Conservation (phyloP, 257 asterid species). For the Solanum paucissectum region DNA sequence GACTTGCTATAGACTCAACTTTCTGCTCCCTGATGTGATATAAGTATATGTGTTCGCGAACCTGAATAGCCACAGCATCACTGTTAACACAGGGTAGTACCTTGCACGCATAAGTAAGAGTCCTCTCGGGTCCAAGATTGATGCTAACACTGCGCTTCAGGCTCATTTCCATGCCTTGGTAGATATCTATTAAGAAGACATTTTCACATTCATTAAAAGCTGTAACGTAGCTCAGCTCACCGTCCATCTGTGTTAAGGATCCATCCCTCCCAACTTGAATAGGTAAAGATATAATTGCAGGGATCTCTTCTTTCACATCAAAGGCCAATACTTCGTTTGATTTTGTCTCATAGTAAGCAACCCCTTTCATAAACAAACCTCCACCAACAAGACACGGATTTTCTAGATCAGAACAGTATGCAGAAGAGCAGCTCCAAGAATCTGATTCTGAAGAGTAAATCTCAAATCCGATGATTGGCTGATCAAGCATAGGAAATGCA, state of each 20-base stretch:
- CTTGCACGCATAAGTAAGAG: background rate
- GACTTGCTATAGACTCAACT: background rate
- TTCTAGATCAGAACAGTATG: slow-evolving; percentile 1
- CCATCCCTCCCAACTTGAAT: background rate
- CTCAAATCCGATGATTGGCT: slow-evolving; percentile 17
- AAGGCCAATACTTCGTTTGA: slow-evolving; percentile 22
- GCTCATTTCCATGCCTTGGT: slow-evolving; percentile 20
- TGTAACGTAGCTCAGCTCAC: slow-evolving; percentile 31
- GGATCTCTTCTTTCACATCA: slow-evolving; percentile 3
- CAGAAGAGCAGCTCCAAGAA: slow-evolving; percentile 18
- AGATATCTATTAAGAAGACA: slow-evolving; percentile 12
- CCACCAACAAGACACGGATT: background rate
- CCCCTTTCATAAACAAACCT: slow-evolving; percentile 33
- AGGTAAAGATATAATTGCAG: slow-evolving; percentile 20
- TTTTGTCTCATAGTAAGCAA: slow-evolving; percentile 28
- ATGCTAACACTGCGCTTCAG: slow-evolving; percentile 6
- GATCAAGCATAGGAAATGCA: slow-evolving; percentile 12
- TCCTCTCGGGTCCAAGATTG: background rate
- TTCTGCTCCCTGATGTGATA: slow-evolving; percentile 12
- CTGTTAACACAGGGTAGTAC: slow-evolving; percentile 29
- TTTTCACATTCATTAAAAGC: background rate
- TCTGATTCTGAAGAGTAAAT: slow-evolving; percentile 19
- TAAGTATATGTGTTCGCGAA: background rate
- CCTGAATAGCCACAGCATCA: slow-evolving; percentile 19
- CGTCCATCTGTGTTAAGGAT: slow-evolving; percentile 21